phyloP scores from a whole-genome alignment of 164 flowering plant genomes.

The Annona cherimola region DNA sequence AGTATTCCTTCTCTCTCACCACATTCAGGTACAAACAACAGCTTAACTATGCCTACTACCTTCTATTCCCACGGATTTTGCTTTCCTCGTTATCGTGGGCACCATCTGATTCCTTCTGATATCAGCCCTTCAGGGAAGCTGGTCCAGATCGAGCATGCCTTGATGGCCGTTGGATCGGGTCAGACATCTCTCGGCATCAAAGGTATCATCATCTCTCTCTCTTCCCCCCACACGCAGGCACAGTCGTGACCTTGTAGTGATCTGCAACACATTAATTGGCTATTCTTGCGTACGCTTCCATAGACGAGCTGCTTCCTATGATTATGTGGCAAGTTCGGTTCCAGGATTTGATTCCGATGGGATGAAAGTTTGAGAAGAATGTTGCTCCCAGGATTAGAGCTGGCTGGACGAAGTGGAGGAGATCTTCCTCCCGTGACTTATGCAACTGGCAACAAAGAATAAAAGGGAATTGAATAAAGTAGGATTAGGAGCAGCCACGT shows the following conservation, averaged over 20 bases:
- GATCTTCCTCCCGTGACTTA: no score
- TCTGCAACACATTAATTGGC: neutral
- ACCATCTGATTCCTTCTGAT: neutral
- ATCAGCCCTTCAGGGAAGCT: slow-evolving; percentile 96
- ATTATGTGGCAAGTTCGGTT: neutral
- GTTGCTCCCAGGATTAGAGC: no score
- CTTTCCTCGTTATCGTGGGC: neutral
- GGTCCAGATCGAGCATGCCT: slow-evolving; percentile 96
- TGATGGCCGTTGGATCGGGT: slow-evolving; percentile 97
- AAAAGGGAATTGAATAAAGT: no score
- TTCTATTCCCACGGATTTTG: neutral
- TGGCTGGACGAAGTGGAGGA: no score
- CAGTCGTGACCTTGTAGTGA: neutral
- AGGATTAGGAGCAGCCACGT: no score
- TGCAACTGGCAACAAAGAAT: no score
- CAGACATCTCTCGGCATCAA: slow-evolving; percentile 96
- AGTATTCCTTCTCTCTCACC: slow-evolving; percentile 38
- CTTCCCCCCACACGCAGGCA: neutral
- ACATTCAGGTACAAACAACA: slow-evolving; percentile 27
- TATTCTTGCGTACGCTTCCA: neutral
- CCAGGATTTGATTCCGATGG: neutral
- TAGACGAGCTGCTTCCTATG: neutral
- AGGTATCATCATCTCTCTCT: slow-evolving; percentile 38
- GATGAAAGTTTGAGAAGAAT: neutral
- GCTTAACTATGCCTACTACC: neutral